A percentile compares a stretch with the other conserved stretches of the same genome.
Conservation (phyloP, 495 filamentous ascomycete genomes). For the Neurospora africana region DNA sequence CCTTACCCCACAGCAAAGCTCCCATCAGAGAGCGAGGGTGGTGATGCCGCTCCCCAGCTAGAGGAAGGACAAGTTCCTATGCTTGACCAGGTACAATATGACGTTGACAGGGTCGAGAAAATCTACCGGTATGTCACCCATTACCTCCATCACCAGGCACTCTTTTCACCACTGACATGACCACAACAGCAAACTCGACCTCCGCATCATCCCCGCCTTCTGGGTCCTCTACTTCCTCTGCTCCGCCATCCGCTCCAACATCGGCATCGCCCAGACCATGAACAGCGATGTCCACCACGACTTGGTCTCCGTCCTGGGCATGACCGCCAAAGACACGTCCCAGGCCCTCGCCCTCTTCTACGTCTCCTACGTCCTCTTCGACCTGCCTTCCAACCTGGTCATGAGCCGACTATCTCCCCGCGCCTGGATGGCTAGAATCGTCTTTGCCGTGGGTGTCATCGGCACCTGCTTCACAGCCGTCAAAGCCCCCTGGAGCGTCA, state of each 20-base stretch:
- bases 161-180: not conserved
- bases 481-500: slow-evolving; percentile 73
- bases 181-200: slow-evolving; percentile 59
- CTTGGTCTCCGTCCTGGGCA: slow-evolving; percentile 51
- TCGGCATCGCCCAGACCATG: slow-evolving; percentile 87
- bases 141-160: not conserved
- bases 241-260: slow-evolving; percentile 84
- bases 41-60: slow-evolving; percentile 9
- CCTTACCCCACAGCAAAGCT: slow-evolving; percentile 10
- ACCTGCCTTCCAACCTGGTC: slow-evolving; percentile 79
- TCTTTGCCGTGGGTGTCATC: slow-evolving; percentile 75
- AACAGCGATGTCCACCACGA: slow-evolving; percentile 58
- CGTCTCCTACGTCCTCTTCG: slow-evolving; percentile 81
- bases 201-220: slow-evolving; percentile 79
- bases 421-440: slow-evolving; percentile 89
- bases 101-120: slow-evolving; percentile 46
- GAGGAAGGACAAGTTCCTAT: slow-evolving; percentile 8
- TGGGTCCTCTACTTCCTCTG: slow-evolving; percentile 91
- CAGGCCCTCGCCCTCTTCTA: slow-evolving; percentile 81
- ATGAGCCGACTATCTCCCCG: slow-evolving; percentile 79
- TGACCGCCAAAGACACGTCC: slow-evolving; percentile 65
- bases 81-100: slow-evolving; percentile 26
- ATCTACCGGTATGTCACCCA: slow-evolving; percentile 47
- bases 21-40: slow-evolving; percentile 7
- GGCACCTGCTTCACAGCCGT: slow-evolving; percentile 75